A percentile compares a stretch with the other conserved stretches of the same genome.
These are phyloP conservation scores for Xerocomellus intermedius DNA, from an alignment of 768 basidiomycete genomes.

Conservation along the genomic window DNA sequence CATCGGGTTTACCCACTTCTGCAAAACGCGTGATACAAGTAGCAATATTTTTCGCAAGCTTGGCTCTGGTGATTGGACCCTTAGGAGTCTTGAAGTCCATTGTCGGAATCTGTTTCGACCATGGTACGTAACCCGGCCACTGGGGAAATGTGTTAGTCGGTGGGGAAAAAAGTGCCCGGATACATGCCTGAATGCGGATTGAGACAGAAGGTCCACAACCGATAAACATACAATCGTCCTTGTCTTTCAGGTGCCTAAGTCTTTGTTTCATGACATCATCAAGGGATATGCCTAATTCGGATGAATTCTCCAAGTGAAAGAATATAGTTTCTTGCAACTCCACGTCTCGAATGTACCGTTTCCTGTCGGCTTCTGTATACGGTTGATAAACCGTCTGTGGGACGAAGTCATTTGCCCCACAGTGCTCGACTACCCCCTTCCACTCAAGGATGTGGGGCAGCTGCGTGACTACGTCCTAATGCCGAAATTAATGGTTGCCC, in stretches of 20 bases:
- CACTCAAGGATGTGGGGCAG: slow-evolving; percentile 27
- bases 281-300: slow-evolving; percentile 60
- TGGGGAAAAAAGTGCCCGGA: background rate
- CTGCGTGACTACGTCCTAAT: slow-evolving; percentile 23
- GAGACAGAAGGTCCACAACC: slow-evolving; percentile 78
- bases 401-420: slow-evolving; percentile 49
- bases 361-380: slow-evolving; percentile 72
- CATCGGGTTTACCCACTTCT: slow-evolving; percentile 37
- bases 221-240: slow-evolving; percentile 67
- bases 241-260: slow-evolving; percentile 51
- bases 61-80: slow-evolving; percentile 70
- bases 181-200: slow-evolving; percentile 67
- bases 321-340: slow-evolving; percentile 61
- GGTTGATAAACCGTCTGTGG: slow-evolving; percentile 75
- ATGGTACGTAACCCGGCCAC: slow-evolving; percentile 81
- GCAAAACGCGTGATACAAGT: slow-evolving; percentile 74
- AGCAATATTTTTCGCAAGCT: slow-evolving; percentile 77
- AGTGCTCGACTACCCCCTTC: slow-evolving; percentile 19
- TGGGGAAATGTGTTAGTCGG: slow-evolving; percentile 26
- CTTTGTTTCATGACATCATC: slow-evolving; percentile 62
- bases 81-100: slow-evolving; percentile 79
- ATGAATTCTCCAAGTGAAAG: slow-evolving; percentile 53
- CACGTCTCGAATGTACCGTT: slow-evolving; percentile 74
- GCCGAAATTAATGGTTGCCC: background rate
- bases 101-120: slow-evolving; percentile 81